Conservation (phyloP, 306 rosid genomes). For the Cajanus cajan region DNA sequence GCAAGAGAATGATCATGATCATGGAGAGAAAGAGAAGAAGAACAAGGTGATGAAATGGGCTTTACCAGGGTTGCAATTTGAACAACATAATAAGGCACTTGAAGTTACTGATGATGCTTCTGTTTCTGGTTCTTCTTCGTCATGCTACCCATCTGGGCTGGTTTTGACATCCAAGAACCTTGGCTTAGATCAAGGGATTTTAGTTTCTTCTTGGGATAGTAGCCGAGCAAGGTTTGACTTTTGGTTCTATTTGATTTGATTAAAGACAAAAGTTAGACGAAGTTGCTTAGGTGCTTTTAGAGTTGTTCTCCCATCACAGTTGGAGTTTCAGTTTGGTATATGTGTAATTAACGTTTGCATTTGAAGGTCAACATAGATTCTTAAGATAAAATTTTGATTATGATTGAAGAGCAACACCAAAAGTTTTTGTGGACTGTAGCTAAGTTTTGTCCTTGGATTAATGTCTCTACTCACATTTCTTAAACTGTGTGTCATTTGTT, state of each 20-base stretch:
- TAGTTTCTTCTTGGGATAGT: conserved; percentile 71
- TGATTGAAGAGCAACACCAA: not conserved
- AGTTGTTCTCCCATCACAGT: not conserved
- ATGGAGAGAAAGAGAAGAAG: conserved; percentile 15
- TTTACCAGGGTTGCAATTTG: conserved; percentile 68
- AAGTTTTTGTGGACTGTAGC: not conserved
- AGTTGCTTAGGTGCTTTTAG: not conserved
- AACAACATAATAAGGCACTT: conserved; percentile 22
- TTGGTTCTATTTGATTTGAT: conserved; percentile 3
- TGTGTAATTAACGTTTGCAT: not conserved
- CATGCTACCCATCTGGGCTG: conserved; percentile 52
- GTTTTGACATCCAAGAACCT: conserved; percentile 68
- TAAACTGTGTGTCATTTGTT: not conserved
- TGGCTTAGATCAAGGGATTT: conserved; percentile 60
- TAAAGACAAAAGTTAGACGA: not conserved
- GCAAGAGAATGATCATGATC: not conserved
- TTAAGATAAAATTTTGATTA: not conserved
- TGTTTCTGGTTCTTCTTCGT: conserved; percentile 39
- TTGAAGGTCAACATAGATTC: not conserved
- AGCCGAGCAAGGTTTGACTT: conserved; percentile 62
- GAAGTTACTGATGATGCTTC: conserved; percentile 40
- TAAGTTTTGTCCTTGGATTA: not conserved
- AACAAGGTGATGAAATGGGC: conserved; percentile 73
- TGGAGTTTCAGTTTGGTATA: not conserved
- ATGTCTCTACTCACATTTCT: not conserved